Conservation (phyloP, 306 rosid species). For the Vigna nakashimae region DNA sequence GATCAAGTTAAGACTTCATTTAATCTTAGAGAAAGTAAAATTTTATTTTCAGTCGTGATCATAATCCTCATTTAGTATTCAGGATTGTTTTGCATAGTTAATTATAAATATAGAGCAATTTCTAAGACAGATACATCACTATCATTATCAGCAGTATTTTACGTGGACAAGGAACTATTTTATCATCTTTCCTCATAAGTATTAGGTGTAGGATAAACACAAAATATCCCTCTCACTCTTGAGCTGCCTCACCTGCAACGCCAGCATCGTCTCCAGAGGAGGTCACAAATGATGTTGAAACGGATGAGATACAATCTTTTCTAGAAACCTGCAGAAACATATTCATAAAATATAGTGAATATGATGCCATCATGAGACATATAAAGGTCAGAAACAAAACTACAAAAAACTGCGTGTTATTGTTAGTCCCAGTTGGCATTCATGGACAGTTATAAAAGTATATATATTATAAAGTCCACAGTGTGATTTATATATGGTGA, state of each 20-base stretch:
- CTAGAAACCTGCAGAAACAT: constrained; percentile 55
- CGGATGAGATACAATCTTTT: constrained; percentile 53
- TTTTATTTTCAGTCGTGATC: constrained; percentile 12
- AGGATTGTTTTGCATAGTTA: background rate
- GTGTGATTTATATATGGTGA: background rate
- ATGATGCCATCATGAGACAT: constrained; percentile 3
- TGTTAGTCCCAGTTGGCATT: background rate
- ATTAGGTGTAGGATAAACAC: constrained; percentile 38
- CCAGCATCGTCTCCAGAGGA: constrained; percentile 46
- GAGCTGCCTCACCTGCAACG: constrained; percentile 65
- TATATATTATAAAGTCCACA: constrained; percentile 14
- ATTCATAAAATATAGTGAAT: constrained; percentile 2
- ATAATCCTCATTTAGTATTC: constrained; percentile 6
- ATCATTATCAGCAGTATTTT: constrained; percentile 17
- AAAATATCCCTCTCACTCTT: constrained; percentile 7
- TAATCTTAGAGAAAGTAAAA: background rate
- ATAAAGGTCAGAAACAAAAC: background rate
- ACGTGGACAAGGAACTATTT: constrained; percentile 10
- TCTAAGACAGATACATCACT: background rate
- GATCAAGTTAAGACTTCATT: background rate
- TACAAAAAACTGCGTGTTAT: constrained; percentile 1
- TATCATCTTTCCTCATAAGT: constrained; percentile 37
- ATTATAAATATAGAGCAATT: background rate
- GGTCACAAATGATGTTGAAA: constrained; percentile 43
- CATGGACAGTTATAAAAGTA: background rate